These are phyloP conservation scores for Ophiostoma sp. DNA, from an alignment of 2,329 filamentous ascomycete species.

Conservation along the genomic window DNA sequence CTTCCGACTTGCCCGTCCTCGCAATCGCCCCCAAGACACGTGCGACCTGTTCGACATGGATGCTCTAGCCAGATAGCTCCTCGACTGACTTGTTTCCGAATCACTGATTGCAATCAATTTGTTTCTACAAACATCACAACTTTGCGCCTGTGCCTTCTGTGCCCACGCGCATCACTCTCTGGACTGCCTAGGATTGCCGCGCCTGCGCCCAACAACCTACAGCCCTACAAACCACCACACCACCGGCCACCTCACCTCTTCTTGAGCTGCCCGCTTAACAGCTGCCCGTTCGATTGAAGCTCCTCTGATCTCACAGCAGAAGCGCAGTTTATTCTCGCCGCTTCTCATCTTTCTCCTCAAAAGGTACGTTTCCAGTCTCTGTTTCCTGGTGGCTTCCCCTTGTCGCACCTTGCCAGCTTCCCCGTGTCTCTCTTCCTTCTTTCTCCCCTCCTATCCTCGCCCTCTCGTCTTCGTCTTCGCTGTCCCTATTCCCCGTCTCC, in stretches of 20 bases:
- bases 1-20: neutral
- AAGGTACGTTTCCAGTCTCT: neutral
- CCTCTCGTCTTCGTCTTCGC: conserved; percentile 8
- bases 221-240: neutral
- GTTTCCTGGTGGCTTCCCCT: neutral
- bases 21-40: neutral
- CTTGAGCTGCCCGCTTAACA: neutral
- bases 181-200: neutral
- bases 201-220: neutral
- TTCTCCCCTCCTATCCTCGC: neutral
- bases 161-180: neutral
- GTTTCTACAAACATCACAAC: neutral
- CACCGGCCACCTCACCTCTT: neutral
- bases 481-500: conserved; percentile 2
- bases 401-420: neutral
- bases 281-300: neutral
- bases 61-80: neutral
- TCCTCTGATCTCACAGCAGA: neutral
- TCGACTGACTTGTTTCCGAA: neutral
- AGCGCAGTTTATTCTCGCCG: neutral
- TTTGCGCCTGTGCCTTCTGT: neutral
- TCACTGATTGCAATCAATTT: neutral
- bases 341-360: neutral
- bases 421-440: neutral
- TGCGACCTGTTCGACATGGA: conserved; percentile 3